These are phyloP conservation scores for Forsythia suspensa DNA, from an alignment of 257 asterid genomes.

Conservation along the genomic window DNA sequence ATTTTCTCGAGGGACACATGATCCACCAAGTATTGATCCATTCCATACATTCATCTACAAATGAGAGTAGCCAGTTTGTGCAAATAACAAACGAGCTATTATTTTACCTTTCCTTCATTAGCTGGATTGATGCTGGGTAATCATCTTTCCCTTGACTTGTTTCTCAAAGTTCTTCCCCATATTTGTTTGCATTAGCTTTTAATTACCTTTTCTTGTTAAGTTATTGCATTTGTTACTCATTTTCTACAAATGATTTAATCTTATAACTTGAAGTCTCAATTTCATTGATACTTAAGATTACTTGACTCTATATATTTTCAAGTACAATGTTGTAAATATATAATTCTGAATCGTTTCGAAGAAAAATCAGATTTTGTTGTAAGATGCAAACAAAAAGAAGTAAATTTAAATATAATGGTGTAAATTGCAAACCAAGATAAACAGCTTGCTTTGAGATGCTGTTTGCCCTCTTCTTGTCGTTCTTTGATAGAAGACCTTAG, in stretches of 20 bases:
- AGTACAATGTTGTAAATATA: not conserved
- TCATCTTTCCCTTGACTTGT: not conserved
- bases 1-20: not conserved
- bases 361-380: not conserved
- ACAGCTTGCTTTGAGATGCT: too few relatives aligned
- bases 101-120: not conserved
- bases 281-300: not conserved
- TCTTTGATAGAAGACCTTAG: too few relatives aligned
- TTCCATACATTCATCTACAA: too few relatives aligned
- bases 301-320: not conserved
- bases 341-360: not conserved
- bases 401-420: too few relatives aligned
- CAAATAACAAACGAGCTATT: not conserved
- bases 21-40: not conserved
- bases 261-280: not conserved
- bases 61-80: not conserved
- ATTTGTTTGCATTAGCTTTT: too few relatives aligned
- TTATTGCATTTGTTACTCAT: not conserved
- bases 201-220: too few relatives aligned
- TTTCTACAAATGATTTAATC: not conserved
- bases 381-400: too few relatives aligned
- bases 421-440: too few relatives aligned
- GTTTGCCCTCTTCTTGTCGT: too few relatives aligned
- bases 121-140: not conserved
- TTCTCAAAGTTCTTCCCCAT: too few relatives aligned